phyloP scores from a whole-genome alignment of 768 basidiomycete genomes.

The Punctularia strigosozonata region DNA sequence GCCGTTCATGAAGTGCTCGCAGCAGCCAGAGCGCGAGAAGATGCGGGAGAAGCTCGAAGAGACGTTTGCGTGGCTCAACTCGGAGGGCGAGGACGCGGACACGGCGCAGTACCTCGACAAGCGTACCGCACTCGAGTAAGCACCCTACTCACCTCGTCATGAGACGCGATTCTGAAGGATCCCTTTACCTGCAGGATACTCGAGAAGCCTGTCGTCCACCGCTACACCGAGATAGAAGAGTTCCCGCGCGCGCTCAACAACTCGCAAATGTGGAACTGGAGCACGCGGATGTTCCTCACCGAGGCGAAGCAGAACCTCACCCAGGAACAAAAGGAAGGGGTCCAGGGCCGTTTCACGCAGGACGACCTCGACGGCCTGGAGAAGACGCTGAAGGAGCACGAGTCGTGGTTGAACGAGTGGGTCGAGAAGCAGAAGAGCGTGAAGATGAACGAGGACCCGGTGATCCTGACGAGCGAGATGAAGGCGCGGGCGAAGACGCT shows the following conservation, averaged over 20 bases:
- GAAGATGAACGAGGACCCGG: constrained; percentile 69
- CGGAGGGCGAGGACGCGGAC: constrained; percentile 74
- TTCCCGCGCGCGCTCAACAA: constrained; percentile 77
- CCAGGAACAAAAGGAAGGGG: constrained; percentile 40
- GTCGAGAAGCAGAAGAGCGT: constrained; percentile 75
- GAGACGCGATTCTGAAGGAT: neutral
- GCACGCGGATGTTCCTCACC: constrained; percentile 71
- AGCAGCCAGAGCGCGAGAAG: constrained; percentile 52
- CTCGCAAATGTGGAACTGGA: constrained; percentile 84
- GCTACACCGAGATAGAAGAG: constrained; percentile 81
- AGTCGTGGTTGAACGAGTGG: constrained; percentile 71
- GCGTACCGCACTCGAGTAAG: constrained; percentile 76
- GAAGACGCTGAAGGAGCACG: constrained; percentile 64
- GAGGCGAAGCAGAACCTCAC: constrained; percentile 73
- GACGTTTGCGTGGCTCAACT: constrained; percentile 72
- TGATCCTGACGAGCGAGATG: constrained; percentile 80
- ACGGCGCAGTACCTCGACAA: constrained; percentile 66
- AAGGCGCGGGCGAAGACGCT: constrained; percentile 70
- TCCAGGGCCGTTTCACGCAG: constrained; percentile 70
- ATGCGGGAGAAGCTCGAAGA: constrained; percentile 61
- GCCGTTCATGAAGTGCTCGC: constrained; percentile 82
- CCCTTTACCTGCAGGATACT: constrained; percentile 35
- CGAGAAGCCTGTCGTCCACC: constrained; percentile 74
- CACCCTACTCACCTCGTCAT: constrained; percentile 7
- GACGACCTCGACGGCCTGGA: constrained; percentile 81